These are phyloP conservation scores for Jaminaea rosea DNA, from an alignment of 1,284 basidiomycete species.

Conservation along the genomic window DNA sequence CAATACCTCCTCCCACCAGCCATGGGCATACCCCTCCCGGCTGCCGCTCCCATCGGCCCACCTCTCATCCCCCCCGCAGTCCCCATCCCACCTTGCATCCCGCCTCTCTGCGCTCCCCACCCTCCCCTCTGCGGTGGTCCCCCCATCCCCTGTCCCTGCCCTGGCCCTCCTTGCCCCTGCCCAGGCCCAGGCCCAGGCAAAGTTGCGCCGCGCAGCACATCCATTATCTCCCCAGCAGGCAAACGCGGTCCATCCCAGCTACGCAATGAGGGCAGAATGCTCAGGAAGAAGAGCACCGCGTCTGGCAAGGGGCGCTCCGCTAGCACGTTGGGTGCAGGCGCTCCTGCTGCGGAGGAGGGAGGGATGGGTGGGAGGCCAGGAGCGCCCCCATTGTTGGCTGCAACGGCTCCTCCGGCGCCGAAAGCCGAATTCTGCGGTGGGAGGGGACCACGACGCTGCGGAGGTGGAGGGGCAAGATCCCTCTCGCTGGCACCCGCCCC, in stretches of 20 bases:
- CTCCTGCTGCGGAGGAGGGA: not conserved
- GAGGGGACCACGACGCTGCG: not conserved
- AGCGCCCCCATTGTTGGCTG: not conserved
- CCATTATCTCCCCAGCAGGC: not conserved
- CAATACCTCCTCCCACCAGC: not conserved
- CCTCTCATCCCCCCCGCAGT: not conserved
- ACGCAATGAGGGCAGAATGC: slow-evolving; percentile 61
- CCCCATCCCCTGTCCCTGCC: not conserved
- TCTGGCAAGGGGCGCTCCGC: slow-evolving; percentile 57
- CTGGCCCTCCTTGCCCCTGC: not conserved
- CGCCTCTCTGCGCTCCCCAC: not conserved
- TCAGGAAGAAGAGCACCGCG: slow-evolving; percentile 69
- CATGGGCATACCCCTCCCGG: not conserved
- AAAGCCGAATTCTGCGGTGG: not conserved
- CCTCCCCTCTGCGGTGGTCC: not conserved
- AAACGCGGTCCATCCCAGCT: slow-evolving; percentile 61
- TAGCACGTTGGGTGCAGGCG: too few relatives aligned
- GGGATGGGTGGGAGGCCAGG: too few relatives aligned
- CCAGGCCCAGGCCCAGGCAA: not conserved
- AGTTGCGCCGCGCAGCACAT: not conserved
- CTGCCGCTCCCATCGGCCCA: not conserved
- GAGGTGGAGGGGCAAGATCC: slow-evolving; percentile 47
- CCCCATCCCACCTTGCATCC: not conserved
- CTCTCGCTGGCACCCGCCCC: slow-evolving; percentile 51
- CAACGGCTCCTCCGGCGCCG: not conserved